Evolutionary conservation across 1,284 basidiomycete genomes (phyloP).

Genomic region (Moesziomyces sp.): DNA sequence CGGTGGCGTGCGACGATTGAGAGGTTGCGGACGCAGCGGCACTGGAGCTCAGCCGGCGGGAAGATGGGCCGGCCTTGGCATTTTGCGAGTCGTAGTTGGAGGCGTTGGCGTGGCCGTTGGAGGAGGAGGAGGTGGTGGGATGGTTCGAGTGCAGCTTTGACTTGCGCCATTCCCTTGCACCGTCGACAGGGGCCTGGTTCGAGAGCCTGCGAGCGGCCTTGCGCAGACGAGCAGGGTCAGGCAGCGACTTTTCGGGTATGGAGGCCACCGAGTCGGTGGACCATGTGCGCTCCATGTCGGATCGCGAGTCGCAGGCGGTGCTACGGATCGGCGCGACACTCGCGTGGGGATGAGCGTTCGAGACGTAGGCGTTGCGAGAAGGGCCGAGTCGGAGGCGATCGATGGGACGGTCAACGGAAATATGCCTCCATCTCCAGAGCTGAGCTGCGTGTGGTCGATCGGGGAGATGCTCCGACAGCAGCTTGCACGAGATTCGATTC

Average conservation of each 20-base stretch:
- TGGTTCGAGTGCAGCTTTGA: conserved; percentile 12
- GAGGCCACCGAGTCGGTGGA: conserved; percentile 49
- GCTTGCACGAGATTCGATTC: too few relatives aligned
- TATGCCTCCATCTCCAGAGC: background rate
- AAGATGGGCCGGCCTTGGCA: conserved; percentile 35
- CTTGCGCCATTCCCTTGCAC: conserved; percentile 43
- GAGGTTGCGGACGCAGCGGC: conserved; percentile 3
- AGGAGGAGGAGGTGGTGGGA: conserved; percentile 4
- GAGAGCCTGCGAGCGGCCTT: conserved; percentile 46
- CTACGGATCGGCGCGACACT: background rate
- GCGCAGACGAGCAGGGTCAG: conserved; percentile 35
- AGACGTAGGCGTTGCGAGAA: background rate
- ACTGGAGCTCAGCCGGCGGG: conserved; percentile 23
- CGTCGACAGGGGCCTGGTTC: conserved; percentile 32
- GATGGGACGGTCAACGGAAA: background rate
- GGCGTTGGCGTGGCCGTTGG: conserved; percentile 4
- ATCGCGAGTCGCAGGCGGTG: background rate
- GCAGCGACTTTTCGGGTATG: conserved; percentile 25
- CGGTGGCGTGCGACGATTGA: conserved; percentile 7
- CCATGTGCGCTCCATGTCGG: conserved; percentile 45
- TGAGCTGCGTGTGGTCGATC: too few relatives aligned
- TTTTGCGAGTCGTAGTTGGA: conserved; percentile 1
- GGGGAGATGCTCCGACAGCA: too few relatives aligned
- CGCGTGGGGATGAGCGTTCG: background rate
- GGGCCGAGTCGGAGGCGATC: background rate